Percentiles rank a stretch among this genome's conserved stretches.
Evolutionary conservation across 2,329 filamentous ascomycete genomes (phyloP).

Genomic region (Tolypocladium paradoxum): DNA sequence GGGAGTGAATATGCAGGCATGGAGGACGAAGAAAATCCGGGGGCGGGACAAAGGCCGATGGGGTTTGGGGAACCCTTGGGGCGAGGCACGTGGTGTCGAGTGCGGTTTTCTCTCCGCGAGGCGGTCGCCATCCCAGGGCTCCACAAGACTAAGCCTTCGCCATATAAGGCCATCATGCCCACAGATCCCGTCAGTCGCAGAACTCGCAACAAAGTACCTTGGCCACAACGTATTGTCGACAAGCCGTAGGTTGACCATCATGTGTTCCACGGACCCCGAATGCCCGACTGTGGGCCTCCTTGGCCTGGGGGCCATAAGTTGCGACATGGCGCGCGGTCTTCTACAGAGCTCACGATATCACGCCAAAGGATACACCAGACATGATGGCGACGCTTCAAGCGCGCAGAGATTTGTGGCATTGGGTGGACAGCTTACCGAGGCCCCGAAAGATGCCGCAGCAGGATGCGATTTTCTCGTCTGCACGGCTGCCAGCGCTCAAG

Average conservation of each 20-base stretch:
- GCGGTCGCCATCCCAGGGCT: no score
- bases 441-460: neutral
- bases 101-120: neutral
- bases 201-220: neutral
- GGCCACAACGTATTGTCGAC: neutral
- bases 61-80: neutral
- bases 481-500: constrained; percentile 40
- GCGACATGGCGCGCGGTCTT: constrained; percentile 4
- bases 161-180: neutral
- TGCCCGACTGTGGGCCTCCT: constrained; percentile 2
- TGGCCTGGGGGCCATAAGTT: constrained; percentile 4
- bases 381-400: neutral
- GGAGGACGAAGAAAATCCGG: neutral
- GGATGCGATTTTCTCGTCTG: constrained; percentile 34
- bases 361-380: constrained; percentile 1
- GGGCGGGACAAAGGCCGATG: constrained; percentile 6
- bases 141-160: neutral
- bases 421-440: neutral
- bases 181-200: neutral
- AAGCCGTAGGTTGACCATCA: neutral
- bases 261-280: neutral
- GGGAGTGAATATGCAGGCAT: neutral
- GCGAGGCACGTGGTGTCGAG: neutral
- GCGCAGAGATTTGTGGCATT: neutral
- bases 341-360: neutral